phyloP scores from a whole-genome alignment of 129 eudicot genomes.

The Ambrosia trifida region DNA sequence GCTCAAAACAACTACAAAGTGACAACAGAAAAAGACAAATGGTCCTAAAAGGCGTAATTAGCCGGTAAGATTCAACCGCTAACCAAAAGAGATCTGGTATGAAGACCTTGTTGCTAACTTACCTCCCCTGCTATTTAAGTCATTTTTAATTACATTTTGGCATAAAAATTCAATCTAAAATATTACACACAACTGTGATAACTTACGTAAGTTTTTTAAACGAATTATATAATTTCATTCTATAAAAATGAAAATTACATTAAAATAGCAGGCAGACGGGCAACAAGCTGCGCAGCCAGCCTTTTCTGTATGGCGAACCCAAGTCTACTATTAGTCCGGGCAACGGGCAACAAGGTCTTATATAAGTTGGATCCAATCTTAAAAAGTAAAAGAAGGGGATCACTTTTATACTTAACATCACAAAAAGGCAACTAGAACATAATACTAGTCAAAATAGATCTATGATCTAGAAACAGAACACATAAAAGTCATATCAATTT shows the following conservation, averaged over 20 bases:
- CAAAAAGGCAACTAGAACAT: background rate
- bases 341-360: background rate
- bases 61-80: background rate
- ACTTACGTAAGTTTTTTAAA: background rate
- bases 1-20: constrained; percentile 16
- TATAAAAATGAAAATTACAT: no score
- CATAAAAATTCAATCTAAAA: background rate
- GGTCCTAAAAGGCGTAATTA: constrained; percentile 11
- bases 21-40: constrained; percentile 26
- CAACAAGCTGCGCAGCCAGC: no score
- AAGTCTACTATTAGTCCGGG: no score
- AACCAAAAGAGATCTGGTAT: background rate
- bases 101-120: constrained; percentile 1
- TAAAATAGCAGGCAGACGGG: no score
- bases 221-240: no score
- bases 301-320: no score
- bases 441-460: constrained; percentile 15
- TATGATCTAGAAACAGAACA: constrained; percentile 9
- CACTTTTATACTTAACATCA: background rate
- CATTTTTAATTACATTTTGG: background rate
- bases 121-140: background rate
- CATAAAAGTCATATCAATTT: background rate
- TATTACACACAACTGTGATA: background rate
- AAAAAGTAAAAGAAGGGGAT: background rate
- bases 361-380: background rate